Evolutionary conservation across 148 eudicot genomes (phyloP).

Genomic region (Vaccinium darrowii): DNA sequence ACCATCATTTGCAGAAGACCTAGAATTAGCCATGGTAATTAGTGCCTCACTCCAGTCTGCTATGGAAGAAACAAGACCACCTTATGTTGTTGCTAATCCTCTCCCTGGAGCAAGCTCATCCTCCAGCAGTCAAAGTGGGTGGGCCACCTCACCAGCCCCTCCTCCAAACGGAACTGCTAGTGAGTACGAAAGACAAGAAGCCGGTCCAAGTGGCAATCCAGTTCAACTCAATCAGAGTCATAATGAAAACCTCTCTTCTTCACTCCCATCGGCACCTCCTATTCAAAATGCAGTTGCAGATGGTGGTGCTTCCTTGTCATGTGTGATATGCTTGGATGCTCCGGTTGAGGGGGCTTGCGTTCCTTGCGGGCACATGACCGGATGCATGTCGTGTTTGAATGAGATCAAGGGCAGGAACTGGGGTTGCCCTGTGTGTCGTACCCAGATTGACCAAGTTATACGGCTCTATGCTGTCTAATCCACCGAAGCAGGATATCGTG

Average conservation of each 20-base stretch:
- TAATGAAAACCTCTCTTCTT: slow-evolving; percentile 18
- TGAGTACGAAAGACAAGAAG: slow-evolving; percentile 30
- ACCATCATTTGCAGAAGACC: slow-evolving; percentile 46
- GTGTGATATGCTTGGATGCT: slow-evolving; percentile 92
- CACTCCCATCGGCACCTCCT: slow-evolving; percentile 70
- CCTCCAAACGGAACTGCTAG: slow-evolving; percentile 30
- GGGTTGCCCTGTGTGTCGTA: slow-evolving; percentile 94
- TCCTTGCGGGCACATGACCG: slow-evolving; percentile 98
- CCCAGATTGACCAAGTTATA: slow-evolving; percentile 72
- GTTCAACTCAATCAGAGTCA: slow-evolving; percentile 19
- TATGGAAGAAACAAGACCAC: slow-evolving; percentile 32
- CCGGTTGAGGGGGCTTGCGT: slow-evolving; percentile 89
- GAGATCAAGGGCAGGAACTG: slow-evolving; percentile 74
- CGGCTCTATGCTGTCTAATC: slow-evolving; percentile 73
- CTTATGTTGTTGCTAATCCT: slow-evolving; percentile 20
- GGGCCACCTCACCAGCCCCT: slow-evolving; percentile 15
- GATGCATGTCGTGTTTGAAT: slow-evolving; percentile 89
- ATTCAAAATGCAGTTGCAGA: slow-evolving; percentile 28
- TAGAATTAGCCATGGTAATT: slow-evolving; percentile 64
- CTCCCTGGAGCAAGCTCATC: slow-evolving; percentile 38
- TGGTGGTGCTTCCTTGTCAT: slow-evolving; percentile 45
- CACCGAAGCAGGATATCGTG: not conserved
- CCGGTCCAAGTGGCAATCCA: slow-evolving; percentile 34
- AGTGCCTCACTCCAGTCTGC: slow-evolving; percentile 73
- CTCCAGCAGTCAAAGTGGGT: slow-evolving; percentile 14